A percentile compares a stretch with the other conserved stretches of the same genome.
Evolutionary conservation across 1,139 yeast species (phyloP).

Genomic region (Suhomyces kunorum): DNA sequence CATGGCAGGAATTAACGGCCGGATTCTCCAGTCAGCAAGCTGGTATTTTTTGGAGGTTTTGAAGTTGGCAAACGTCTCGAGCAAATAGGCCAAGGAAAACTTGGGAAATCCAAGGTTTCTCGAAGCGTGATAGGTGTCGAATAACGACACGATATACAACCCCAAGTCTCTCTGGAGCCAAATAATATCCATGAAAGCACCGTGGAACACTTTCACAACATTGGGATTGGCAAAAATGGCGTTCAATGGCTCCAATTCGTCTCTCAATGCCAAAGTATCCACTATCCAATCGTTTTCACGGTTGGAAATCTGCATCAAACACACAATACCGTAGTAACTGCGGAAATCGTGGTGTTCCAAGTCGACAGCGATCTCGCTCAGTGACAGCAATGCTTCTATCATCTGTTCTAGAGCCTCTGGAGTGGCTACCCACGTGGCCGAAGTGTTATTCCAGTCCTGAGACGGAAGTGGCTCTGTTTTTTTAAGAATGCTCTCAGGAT

Average conservation of each 20-base stretch:
- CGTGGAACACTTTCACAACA: constrained; percentile 87
- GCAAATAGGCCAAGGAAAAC: constrained; percentile 78
- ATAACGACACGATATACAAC: constrained; percentile 80
- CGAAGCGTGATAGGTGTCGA: constrained; percentile 93
- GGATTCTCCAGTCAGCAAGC: constrained; percentile 92
- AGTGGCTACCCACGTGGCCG: constrained; percentile 73
- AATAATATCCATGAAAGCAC: constrained; percentile 94
- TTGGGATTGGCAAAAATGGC: constrained; percentile 76
- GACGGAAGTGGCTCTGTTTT: constrained; percentile 55
- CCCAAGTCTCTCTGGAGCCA: constrained; percentile 98
- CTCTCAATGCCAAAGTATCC: constrained; percentile 75
- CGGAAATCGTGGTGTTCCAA: constrained; percentile 95
- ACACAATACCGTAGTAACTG: constrained; percentile 86
- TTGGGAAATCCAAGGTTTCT: constrained; percentile 75
- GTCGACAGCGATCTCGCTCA: constrained; percentile 85
- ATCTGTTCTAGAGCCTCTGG: constrained; percentile 52
- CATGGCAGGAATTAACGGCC: constrained; percentile 83
- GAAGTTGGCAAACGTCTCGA: constrained; percentile 80
- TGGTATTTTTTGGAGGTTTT: constrained; percentile 93
- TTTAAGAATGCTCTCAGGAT: constrained; percentile 59
- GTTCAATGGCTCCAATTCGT: constrained; percentile 68
- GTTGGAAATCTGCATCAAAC: constrained; percentile 90
- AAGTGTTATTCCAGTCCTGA: constrained; percentile 63
- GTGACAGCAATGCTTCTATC: constrained; percentile 52
- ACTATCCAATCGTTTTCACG: constrained; percentile 81